Evolutionary conservation across 2,329 filamentous ascomycete species (phyloP), one percentile per base, ranked within the genome.

Genomic region (Lasiodiplodia gonubiensis): DNA sequence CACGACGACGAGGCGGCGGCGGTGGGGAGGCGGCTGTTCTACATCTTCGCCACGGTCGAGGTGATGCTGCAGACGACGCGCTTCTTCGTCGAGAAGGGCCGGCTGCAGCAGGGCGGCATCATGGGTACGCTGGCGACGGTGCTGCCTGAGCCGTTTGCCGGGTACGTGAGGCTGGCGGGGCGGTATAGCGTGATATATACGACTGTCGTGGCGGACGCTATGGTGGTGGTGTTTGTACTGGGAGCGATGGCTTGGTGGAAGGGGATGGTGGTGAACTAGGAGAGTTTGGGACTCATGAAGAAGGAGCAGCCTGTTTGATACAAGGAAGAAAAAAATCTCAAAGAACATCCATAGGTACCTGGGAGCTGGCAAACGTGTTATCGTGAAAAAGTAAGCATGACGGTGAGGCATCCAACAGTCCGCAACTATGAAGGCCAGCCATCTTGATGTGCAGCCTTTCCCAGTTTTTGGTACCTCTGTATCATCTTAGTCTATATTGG

Each of bases 41-140:
- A 89, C 82, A 85, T 91, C n/a, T 95, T 94, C 75, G 89, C 91
- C 6, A 92, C 91, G 0, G 89, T 88, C 37, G 91, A 95, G 80
- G 84, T 92, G 12, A 76, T 92, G 64, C 81, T 94, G 70, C 87
- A 94, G 70, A 90, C 88, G 1, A 89, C 86, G 35, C 84, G 91
- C 27, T 92, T 90, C 76, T 88, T 93, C 71, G 74, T 92, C 63
- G 90, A 93, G 72, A 87, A 86, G 71, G 85, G 85, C 33, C 79
- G 80, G 69, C 76, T 85, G 54, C 86, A 86, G 69, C 86, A 86
- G 3, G 79, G 82, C 30, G 90, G 90, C 3, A 84, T 91, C 67
- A 72, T 92, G 69, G 88, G 88, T 69, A 90, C 85, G 27, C 80
- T 90, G 49, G 82, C 86, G 4, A 85, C 87, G 5, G 87, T 93